Evolutionary conservation across 345 rosid genomes (phyloP).

Genomic region (Nasturtium officinale): DNA sequence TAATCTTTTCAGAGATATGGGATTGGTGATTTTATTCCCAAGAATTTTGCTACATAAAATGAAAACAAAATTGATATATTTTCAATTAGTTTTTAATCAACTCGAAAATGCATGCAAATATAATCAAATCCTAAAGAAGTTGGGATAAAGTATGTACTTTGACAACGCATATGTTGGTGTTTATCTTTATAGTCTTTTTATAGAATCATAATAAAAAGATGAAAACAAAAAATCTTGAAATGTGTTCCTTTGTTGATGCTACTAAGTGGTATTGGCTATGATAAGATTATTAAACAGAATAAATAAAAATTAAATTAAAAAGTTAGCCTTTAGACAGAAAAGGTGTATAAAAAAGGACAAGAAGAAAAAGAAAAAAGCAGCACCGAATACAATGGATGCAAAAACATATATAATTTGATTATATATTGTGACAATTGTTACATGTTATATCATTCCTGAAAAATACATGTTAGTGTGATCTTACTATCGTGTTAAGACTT

Average conservation of each 20-base stretch:
- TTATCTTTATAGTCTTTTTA: slow-evolving; percentile 32
- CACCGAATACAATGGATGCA: slow-evolving; percentile 28
- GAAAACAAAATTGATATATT: background rate
- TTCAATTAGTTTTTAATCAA: background rate
- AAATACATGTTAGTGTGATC: background rate
- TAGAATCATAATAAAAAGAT: background rate
- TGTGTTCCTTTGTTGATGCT: slow-evolving; percentile 37
- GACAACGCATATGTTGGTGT: slow-evolving; percentile 29
- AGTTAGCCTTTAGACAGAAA: slow-evolving; percentile 7
- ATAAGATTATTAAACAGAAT: slow-evolving; percentile 20
- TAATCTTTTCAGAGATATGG: slow-evolving; percentile 58
- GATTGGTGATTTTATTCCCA: slow-evolving; percentile 68
- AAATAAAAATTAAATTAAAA: background rate
- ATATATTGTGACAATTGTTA: background rate
- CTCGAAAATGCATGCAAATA: background rate
- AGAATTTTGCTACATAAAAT: slow-evolving; percentile 51
- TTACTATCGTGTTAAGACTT: background rate
- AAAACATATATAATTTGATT: background rate
- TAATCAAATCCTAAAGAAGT: slow-evolving; percentile 22
- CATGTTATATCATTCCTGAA: background rate
- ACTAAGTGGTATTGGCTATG: slow-evolving; percentile 24
- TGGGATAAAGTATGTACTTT: slow-evolving; percentile 4
- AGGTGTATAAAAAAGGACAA: slow-evolving; percentile 18
- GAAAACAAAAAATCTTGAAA: slow-evolving; percentile 17
- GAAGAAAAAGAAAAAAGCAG: background rate